phyloP scores from a whole-genome alignment of 768 basidiomycete species.

The Sporobolomyces pararoseus region DNA sequence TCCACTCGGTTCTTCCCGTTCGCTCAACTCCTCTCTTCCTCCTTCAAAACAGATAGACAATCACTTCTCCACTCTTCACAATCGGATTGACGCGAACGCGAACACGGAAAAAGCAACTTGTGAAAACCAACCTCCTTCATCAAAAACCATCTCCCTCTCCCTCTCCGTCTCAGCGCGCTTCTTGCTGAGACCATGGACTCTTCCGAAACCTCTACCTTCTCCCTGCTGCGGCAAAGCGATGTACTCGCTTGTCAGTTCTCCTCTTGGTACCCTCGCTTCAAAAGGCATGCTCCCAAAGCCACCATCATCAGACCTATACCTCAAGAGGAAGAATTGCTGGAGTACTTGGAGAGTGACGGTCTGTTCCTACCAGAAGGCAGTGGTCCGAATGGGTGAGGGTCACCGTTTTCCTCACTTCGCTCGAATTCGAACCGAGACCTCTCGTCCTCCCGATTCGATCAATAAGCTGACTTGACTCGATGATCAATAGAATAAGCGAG shows the following conservation, averaged over 20 bases:
- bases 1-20: too few relatives aligned
- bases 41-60: too few relatives aligned
- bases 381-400: conserved; percentile 66
- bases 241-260: conserved; percentile 53
- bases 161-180: neutral
- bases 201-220: conserved; percentile 7
- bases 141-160: too few relatives aligned
- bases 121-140: neutral
- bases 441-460: too few relatives aligned
- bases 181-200: neutral
- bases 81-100: neutral
- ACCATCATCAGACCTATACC: conserved; percentile 63
- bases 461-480: neutral
- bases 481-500: conserved; percentile 52
- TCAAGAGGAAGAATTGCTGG: conserved; percentile 60
- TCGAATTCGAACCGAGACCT: too few relatives aligned
- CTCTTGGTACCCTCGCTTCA: conserved; percentile 73
- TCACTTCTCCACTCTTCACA: neutral
- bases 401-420: too few relatives aligned
- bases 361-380: conserved; percentile 77
- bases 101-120: neutral
- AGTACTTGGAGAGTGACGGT: conserved; percentile 78
- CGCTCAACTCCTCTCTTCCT: too few relatives aligned
- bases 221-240: conserved; percentile 29
- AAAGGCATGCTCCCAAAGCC: conserved; percentile 63